phyloP scores from a whole-genome alignment of 2,329 filamentous ascomycete species.

The Colletotrichum paranaense region DNA sequence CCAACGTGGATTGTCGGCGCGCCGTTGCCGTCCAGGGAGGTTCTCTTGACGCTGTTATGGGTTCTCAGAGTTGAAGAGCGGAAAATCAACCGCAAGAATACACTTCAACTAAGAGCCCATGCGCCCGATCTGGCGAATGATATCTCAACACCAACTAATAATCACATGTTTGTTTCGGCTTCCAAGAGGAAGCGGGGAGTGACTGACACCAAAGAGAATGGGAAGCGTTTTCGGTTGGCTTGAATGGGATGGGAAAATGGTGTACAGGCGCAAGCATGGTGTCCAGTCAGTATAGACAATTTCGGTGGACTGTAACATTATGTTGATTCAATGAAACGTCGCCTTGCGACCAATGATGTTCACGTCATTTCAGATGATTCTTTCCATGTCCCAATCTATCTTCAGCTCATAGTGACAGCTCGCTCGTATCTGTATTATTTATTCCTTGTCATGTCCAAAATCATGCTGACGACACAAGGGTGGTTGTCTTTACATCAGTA shows the following conservation, averaged over 20 bases:
- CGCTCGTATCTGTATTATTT: no score
- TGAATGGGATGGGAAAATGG: slow-evolving; percentile 17
- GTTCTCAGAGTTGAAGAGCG: slow-evolving; percentile 55
- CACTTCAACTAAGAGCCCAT: not conserved
- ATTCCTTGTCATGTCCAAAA: no score
- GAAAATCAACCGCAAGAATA: slow-evolving; percentile 41
- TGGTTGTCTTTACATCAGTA: no score
- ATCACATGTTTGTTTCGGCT: slow-evolving; percentile 10
- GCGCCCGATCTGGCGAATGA: slow-evolving; percentile 1
- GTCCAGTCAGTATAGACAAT: not conserved
- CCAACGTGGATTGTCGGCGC: slow-evolving; percentile 50
- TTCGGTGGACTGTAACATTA: slow-evolving; percentile 18
- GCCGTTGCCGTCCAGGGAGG: slow-evolving; percentile 58
- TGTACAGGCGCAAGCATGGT: slow-evolving; percentile 15
- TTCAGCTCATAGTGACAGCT: no score
- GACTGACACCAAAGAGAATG: not conserved
- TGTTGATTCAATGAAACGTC: not conserved
- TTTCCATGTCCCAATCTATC: not conserved
- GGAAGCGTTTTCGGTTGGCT: slow-evolving; percentile 32
- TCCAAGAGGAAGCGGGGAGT: slow-evolving; percentile 31
- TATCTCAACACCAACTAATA: slow-evolving; percentile 13
- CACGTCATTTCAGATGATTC: not conserved
- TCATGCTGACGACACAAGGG: no score
- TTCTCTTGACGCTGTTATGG: slow-evolving; percentile 61
- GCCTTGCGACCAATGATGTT: slow-evolving; percentile 11